A percentile compares a stretch with the other conserved stretches of the same genome.
These are phyloP conservation scores for Kluyveromyces sp. DNA, from an alignment of 1,139 yeast genomes.

Conservation along the genomic window DNA sequence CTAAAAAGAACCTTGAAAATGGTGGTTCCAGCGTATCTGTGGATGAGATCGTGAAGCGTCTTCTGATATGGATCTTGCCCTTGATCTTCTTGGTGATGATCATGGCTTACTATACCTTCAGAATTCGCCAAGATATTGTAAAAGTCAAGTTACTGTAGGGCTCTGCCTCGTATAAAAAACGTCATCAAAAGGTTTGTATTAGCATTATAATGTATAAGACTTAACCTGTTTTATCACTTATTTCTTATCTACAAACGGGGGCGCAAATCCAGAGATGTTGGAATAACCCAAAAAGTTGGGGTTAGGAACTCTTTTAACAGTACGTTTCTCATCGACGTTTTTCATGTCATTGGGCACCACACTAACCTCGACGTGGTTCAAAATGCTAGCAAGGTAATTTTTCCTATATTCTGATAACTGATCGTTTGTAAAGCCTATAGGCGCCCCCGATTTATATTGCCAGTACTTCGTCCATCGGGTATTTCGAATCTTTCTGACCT, in stretches of 20 bases:
- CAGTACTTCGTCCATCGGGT: conserved; percentile 36
- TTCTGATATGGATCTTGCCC: conserved; percentile 34
- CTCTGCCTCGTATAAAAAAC: neutral
- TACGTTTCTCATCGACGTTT: conserved; percentile 32
- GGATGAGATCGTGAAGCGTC: conserved; percentile 31
- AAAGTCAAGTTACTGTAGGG: conserved; percentile 33
- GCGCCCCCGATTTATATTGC: conserved; percentile 35
- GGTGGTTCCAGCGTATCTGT: conserved; percentile 23
- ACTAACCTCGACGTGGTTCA: conserved; percentile 26
- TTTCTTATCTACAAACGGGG: conserved; percentile 33
- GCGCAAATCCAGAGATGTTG: conserved; percentile 37
- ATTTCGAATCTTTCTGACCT: conserved; percentile 27
- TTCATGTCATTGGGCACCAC: conserved; percentile 30
- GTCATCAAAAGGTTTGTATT: neutral
- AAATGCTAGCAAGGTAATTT: conserved; percentile 23
- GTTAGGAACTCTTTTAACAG: conserved; percentile 38
- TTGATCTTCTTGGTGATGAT: conserved; percentile 30
- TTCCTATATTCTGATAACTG: conserved; percentile 22
- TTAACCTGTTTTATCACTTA: neutral
- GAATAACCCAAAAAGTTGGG: conserved; percentile 41
- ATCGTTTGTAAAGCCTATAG: conserved; percentile 29
- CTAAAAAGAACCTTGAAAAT: conserved; percentile 14
- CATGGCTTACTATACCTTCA: conserved; percentile 36
- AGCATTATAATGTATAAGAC: neutral
- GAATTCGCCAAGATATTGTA: conserved; percentile 35